These are phyloP conservation scores for Macrolepiota albuminosa DNA, from an alignment of 768 basidiomycete species.

Conservation along the genomic window DNA sequence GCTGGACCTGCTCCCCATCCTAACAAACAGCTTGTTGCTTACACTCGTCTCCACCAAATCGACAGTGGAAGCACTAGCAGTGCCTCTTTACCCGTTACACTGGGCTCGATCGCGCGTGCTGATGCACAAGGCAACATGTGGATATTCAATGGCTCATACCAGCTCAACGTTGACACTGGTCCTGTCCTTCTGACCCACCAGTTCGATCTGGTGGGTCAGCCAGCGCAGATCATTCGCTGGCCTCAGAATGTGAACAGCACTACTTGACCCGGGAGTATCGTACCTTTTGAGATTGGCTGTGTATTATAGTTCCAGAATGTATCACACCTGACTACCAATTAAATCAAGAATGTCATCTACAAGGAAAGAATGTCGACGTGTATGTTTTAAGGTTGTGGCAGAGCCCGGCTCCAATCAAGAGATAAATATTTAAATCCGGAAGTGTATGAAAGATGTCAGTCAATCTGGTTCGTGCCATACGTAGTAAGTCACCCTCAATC, in stretches of 20 bases:
- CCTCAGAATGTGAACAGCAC: conserved; percentile 19
- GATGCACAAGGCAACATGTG: conserved; percentile 41
- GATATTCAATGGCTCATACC: conserved; percentile 42
- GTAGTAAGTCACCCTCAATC: no score
- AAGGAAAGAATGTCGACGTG: no score
- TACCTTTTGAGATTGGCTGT: neutral
- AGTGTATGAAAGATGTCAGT: no score
- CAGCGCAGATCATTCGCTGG: conserved; percentile 35
- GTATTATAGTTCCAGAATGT: neutral
- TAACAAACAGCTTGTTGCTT: conserved; percentile 47
- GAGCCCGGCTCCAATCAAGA: no score
- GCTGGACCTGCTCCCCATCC: conserved; percentile 48
- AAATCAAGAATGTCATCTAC: neutral
- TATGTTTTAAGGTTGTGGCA: no score
- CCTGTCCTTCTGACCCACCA: conserved; percentile 30
- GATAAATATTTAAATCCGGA: no score
- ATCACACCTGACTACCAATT: neutral
- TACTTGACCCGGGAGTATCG: neutral
- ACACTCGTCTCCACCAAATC: conserved; percentile 33
- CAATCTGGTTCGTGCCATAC: no score
- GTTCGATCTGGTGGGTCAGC: conserved; percentile 39
- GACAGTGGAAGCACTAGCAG: conserved; percentile 18
- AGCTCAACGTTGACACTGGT: conserved; percentile 37
- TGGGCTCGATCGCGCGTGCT: conserved; percentile 45
- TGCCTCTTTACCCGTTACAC: conserved; percentile 36